These are phyloP conservation scores for Astrocystis sublimbata DNA, from an alignment of 495 filamentous ascomycete species.

Conservation along the genomic window DNA sequence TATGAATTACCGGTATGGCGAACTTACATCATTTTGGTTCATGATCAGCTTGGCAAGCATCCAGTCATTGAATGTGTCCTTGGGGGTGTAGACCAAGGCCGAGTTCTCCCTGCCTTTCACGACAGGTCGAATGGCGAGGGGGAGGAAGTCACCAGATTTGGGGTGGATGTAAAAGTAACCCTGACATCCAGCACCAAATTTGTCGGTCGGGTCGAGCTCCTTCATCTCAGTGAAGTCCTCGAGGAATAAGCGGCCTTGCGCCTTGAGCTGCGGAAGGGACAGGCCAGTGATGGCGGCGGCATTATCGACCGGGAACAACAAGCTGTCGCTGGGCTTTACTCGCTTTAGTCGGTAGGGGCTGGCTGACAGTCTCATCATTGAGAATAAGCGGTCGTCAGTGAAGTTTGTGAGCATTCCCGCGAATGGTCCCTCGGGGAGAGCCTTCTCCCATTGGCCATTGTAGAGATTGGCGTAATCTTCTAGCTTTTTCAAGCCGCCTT, in stretches of 20 bases:
- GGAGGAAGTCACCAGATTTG: constrained; percentile 37
- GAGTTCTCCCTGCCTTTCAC: constrained; percentile 31
- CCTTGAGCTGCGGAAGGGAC: constrained; percentile 24
- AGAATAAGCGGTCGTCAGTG: constrained; percentile 42
- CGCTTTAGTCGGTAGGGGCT: constrained; percentile 35
- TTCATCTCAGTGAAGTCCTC: constrained; percentile 35
- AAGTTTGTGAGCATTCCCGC: constrained; percentile 38
- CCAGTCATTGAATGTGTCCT: constrained; percentile 39
- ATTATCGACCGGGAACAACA: constrained; percentile 35
- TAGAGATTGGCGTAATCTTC: constrained; percentile 36
- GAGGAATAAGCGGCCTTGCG: constrained; percentile 34
- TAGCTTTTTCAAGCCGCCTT: constrained; percentile 28
- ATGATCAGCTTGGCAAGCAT: constrained; percentile 43
- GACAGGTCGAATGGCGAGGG: constrained; percentile 37
- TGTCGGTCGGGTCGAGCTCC: constrained; percentile 22
- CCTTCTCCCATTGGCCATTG: constrained; percentile 33
- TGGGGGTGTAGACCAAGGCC: constrained; percentile 39
- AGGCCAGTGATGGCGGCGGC: constrained; percentile 27
- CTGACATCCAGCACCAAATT: constrained; percentile 35
- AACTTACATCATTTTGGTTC: constrained; percentile 41
- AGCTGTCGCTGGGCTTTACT: constrained; percentile 31
- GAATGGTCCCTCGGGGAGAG: constrained; percentile 28
- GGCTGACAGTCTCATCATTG: constrained; percentile 40
- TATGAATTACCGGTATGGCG: too few species aligned
- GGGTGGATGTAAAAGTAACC: constrained; percentile 39